Base-by-base conservation (phyloP, 257 asterid genomes). In the Solanum lignicaule region DNA sequence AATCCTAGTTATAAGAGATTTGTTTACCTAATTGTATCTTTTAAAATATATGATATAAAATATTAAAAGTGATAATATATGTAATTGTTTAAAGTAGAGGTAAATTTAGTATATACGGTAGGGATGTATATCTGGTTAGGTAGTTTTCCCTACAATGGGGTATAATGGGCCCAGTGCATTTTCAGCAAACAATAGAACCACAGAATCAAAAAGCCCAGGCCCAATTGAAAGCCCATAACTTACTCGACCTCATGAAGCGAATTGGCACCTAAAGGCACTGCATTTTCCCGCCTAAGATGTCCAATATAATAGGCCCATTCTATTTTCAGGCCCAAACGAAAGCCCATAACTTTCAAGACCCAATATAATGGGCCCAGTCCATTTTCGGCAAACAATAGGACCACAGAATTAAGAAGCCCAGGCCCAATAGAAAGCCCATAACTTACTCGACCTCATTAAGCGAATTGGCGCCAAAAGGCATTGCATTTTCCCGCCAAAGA, bases 401-500 rank as follows among this genome's bases (percentile, higher is more conserved):
- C 32, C 46, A 31, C 31, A 87, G 9, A 55, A 41, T 27, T 4
- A n/a, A 15, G 5, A 87, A 87, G 90, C 89, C 92, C 91, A 82
- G 73, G 58, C 39, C 82, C 3, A 11, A n/a, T 27, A 1, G 7
- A 39, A 38, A 76, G 39, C 72, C 13, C 76, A 35, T 39, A 11
- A 9, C 58, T 12, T 15, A 46, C 83, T 1, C 5, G 86, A 79
- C 39, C 16, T 27, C 62, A 25, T 29, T 3, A 20, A 15, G 18
- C 0, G 43, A n/a, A 23, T 83, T 86, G 94, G 93, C 92, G 93
- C 91, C 89, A 86, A 48, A 86, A 86, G 14, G 7, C 5, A 43
- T 66, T 3, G n/a, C 25, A 5, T 29, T 72, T 88, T 90, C 93
- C 94, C 91, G 91, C 94, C 91, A 87, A 91, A 88, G 43, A 23